These are phyloP conservation scores for Mycena indigotica DNA, from an alignment of 768 basidiomycete genomes.

Conservation along the genomic window DNA sequence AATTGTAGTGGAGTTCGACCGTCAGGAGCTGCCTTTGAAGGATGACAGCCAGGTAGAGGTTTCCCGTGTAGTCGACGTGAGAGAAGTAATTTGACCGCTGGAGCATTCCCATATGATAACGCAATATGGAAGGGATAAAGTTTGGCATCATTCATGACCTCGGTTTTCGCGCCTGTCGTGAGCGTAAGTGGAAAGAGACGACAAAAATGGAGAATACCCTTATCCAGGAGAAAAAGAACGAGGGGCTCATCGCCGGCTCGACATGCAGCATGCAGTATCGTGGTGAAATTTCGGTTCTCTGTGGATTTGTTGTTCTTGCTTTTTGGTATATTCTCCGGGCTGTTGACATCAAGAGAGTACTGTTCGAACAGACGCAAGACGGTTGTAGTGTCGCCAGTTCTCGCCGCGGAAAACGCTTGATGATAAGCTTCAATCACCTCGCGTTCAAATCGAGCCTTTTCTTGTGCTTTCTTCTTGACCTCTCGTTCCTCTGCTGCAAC, in stretches of 20 bases:
- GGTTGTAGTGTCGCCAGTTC: slow-evolving; percentile 23
- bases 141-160: slow-evolving; percentile 32
- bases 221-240: slow-evolving; percentile 37
- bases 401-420: slow-evolving; percentile 32
- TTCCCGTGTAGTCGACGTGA: slow-evolving; percentile 30
- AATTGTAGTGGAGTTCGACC: slow-evolving; percentile 40
- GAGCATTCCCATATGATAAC: slow-evolving; percentile 36
- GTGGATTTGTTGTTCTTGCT: slow-evolving; percentile 27
- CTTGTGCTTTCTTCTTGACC: slow-evolving; percentile 25
- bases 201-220: slow-evolving; percentile 26
- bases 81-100: slow-evolving; percentile 36
- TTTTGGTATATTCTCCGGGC: slow-evolving; percentile 30
- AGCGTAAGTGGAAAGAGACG: not conserved
- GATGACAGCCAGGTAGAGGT: slow-evolving; percentile 35
- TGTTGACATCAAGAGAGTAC: slow-evolving; percentile 35
- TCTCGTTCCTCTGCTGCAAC: slow-evolving; percentile 37
- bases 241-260: slow-evolving; percentile 33
- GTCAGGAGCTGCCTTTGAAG: slow-evolving; percentile 38
- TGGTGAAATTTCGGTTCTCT: slow-evolving; percentile 20
- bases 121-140: slow-evolving; percentile 40
- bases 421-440: slow-evolving; percentile 28
- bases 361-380: slow-evolving; percentile 32
- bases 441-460: slow-evolving; percentile 28
- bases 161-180: slow-evolving; percentile 33
- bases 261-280: slow-evolving; percentile 40